Evolutionary conservation across 2,329 filamentous ascomycete genomes (phyloP).

Genomic region (Fusarium succisae): DNA sequence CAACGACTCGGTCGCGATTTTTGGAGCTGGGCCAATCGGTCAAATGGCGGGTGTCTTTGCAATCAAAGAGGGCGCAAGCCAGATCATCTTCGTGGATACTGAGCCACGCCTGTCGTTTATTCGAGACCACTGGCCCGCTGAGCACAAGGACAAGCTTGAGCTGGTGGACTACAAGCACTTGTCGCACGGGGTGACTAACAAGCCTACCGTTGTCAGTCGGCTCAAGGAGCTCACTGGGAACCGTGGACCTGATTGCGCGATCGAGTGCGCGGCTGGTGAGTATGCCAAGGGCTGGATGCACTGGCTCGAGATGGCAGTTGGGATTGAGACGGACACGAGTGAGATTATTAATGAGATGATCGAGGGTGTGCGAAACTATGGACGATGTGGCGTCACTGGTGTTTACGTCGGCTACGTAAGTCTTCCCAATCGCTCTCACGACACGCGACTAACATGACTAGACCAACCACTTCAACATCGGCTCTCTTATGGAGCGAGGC

Average conservation of each 20-base stretch:
- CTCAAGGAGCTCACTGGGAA: constrained; percentile 78
- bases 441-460: constrained; percentile 4
- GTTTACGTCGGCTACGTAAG: constrained; percentile 69
- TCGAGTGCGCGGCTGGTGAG: constrained; percentile 73
- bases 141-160: constrained; percentile 65
- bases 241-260: constrained; percentile 76
- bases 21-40: constrained; percentile 86
- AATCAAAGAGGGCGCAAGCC: constrained; percentile 75
- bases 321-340: constrained; percentile 84
- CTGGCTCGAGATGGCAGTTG: constrained; percentile 66
- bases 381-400: constrained; percentile 81
- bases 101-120: constrained; percentile 76
- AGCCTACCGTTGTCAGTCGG: constrained; percentile 72
- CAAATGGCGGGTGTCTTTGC: constrained; percentile 85
- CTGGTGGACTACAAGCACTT: constrained; percentile 73
- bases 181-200: constrained; percentile 64
- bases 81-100: constrained; percentile 82
- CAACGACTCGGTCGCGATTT: constrained; percentile 81
- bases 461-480: constrained; percentile 73
- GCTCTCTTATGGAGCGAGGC: constrained; percentile 86
- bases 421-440: not conserved
- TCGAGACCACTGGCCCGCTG: constrained; percentile 65
- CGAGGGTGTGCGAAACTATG: constrained; percentile 74
- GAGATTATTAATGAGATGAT: constrained; percentile 86
- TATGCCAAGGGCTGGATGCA: constrained; percentile 70